phyloP scores from a whole-genome alignment of 148 eudicot species.

The Persicaria tinctoria region DNA sequence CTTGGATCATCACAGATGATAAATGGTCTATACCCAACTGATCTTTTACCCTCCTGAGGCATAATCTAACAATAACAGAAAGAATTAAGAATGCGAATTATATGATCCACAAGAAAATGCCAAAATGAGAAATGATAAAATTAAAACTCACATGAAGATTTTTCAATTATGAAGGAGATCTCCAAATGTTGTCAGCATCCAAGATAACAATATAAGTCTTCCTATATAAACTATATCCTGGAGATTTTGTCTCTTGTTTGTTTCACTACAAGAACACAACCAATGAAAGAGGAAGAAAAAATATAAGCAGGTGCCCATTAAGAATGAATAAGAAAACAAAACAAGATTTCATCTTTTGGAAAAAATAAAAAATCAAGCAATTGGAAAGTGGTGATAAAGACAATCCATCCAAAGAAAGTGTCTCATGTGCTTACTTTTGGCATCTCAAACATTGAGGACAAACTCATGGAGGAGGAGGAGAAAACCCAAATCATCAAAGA shows the following conservation, averaged over 20 bases:
- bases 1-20: conserved; percentile 81
- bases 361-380: background rate
- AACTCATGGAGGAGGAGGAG: background rate
- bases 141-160: background rate
- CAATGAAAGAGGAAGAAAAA: background rate
- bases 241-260: conserved; percentile 2
- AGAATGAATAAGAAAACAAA: background rate
- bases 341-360: background rate
- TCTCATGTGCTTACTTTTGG: background rate
- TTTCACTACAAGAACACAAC: background rate
- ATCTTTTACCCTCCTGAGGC: conserved; percentile 62
- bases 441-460: background rate
- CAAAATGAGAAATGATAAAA: conserved; percentile 17
- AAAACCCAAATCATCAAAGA: background rate
- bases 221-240: background rate
- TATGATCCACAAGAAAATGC: conserved; percentile 15
- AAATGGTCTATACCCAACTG: conserved; percentile 71
- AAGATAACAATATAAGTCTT: background rate
- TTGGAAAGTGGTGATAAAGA: background rate
- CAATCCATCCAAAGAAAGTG: background rate
- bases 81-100: background rate
- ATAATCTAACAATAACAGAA: conserved; percentile 35
- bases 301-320: background rate
- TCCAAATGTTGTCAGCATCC: background rate
- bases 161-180: background rate